These are phyloP conservation scores for Suillus lakei DNA, from an alignment of 768 basidiomycete genomes.

Conservation along the genomic window DNA sequence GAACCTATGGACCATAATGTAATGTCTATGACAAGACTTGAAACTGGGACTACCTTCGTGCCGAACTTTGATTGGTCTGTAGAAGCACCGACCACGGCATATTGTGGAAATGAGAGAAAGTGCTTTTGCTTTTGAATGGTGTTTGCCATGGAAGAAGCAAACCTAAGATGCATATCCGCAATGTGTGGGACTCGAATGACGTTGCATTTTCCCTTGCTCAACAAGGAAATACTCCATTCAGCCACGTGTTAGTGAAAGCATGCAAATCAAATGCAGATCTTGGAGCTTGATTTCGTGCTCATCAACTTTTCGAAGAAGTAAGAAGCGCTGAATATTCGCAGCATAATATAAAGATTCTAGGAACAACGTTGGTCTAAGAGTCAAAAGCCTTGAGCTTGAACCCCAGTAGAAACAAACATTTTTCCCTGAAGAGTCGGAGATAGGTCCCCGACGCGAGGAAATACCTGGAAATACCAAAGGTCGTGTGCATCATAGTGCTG, in stretches of 20 bases:
- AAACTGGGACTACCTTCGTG: slow-evolving; percentile 55
- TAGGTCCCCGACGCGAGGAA: background rate
- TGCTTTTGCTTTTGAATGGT: slow-evolving; percentile 49
- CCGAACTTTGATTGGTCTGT: slow-evolving; percentile 81
- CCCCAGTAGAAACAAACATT: background rate
- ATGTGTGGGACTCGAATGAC: background rate
- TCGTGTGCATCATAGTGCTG: background rate
- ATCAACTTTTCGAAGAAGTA: background rate
- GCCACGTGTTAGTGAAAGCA: no score
- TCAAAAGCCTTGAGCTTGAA: background rate
- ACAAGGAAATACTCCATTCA: slow-evolving; percentile 4
- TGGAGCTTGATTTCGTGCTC: background rate
- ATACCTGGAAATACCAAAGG: background rate
- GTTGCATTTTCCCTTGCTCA: background rate
- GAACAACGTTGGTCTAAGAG: no score
- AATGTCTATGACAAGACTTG: background rate
- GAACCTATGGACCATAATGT: slow-evolving; percentile 49
- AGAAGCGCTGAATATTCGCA: background rate
- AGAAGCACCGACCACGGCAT: slow-evolving; percentile 84
- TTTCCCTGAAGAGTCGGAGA: background rate
- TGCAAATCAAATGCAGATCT: background rate
- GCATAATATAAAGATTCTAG: background rate
- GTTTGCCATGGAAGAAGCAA: slow-evolving; percentile 26
- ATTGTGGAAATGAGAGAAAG: slow-evolving; percentile 68
- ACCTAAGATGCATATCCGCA: background rate